Conservation (phyloP, 768 basidiomycete genomes). For the Chiua virens region DNA sequence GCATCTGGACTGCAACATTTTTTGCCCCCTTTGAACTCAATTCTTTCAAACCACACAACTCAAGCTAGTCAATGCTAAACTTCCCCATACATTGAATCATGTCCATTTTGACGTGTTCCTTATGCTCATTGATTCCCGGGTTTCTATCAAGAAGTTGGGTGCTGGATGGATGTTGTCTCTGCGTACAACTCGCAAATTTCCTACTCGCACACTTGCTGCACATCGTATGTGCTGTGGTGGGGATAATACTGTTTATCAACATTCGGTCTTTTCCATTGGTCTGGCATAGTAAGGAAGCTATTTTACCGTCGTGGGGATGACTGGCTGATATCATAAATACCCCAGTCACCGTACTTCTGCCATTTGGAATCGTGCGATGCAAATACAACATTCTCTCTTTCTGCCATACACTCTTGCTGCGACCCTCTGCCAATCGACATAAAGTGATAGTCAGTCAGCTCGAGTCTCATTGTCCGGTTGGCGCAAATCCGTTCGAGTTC, state of each 20-base stretch:
- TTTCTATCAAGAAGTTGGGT: not conserved
- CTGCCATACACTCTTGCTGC: slow-evolving; percentile 5
- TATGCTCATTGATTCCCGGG: slow-evolving; percentile 4
- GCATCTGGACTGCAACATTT: no score
- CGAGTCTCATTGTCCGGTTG: slow-evolving; percentile 15
- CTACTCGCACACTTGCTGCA: not conserved
- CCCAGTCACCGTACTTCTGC: slow-evolving; percentile 10
- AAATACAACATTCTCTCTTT: slow-evolving; percentile 7
- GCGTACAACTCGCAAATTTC: not conserved
- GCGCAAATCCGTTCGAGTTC: slow-evolving; percentile 17
- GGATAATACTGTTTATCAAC: slow-evolving; percentile 11
- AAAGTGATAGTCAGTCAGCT: slow-evolving; percentile 6
- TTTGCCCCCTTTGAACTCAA: not conserved
- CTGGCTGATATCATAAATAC: no score
- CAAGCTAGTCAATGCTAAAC: no score
- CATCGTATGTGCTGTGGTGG: slow-evolving; percentile 1
- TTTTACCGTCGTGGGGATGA: not conserved
- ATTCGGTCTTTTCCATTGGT: slow-evolving; percentile 10
- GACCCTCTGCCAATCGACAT: slow-evolving; percentile 11
- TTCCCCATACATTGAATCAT: not conserved
- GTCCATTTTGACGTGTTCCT: not conserved
- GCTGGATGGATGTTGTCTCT: not conserved
- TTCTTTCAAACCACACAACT: not conserved
- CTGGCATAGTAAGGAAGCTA: slow-evolving; percentile 12
- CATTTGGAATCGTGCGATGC: slow-evolving; percentile 10